A percentile compares a stretch with the other conserved stretches of the same genome.
These are phyloP conservation scores for Phoenix dactylifera DNA, from an alignment of 176 grass and related monocot genomes.

Conservation along the genomic window DNA sequence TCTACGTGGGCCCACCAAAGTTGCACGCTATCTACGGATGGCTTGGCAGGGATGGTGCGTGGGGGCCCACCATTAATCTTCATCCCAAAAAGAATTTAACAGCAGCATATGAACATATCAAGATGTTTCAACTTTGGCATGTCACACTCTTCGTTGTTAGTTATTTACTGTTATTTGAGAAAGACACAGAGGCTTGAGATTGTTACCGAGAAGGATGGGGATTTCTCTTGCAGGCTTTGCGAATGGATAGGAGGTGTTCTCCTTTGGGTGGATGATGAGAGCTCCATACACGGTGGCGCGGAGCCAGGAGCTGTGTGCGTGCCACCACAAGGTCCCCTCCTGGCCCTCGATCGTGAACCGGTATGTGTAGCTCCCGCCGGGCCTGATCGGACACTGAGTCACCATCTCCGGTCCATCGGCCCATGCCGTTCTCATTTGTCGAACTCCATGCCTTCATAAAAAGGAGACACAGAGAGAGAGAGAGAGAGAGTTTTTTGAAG, in stretches of 20 bases:
- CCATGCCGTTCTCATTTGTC: conserved; percentile 85
- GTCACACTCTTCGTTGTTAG: too few relatives aligned
- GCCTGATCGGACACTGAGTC: conserved; percentile 85
- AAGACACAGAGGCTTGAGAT: too few relatives aligned
- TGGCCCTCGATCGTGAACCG: conserved; percentile 64
- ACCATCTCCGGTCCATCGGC: conserved; percentile 85
- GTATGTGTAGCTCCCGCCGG: conserved; percentile 65
- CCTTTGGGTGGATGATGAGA: conserved; percentile 51
- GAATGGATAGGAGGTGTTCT: conserved; percentile 46
- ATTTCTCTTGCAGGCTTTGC: conserved; percentile 30
- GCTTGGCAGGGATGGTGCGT: too few relatives aligned
- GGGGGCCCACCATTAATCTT: too few relatives aligned
- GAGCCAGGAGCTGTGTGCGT: conserved; percentile 89
- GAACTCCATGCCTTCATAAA: conserved; percentile 50
- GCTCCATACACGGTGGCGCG: conserved; percentile 81
- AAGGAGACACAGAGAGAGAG: too few relatives aligned
- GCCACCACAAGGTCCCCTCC: conserved; percentile 94
- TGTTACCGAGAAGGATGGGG: conserved; percentile 65
- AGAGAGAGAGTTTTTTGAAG: too few relatives aligned
- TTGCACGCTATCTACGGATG: too few relatives aligned
- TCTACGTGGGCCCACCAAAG: too few relatives aligned
- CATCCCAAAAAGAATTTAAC: too few relatives aligned
- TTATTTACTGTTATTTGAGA: too few relatives aligned
- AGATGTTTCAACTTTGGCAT: too few relatives aligned
- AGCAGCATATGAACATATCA: too few relatives aligned